phyloP scores from a whole-genome alignment of 2,329 filamentous ascomycete species.

The Venturia pyrina region DNA sequence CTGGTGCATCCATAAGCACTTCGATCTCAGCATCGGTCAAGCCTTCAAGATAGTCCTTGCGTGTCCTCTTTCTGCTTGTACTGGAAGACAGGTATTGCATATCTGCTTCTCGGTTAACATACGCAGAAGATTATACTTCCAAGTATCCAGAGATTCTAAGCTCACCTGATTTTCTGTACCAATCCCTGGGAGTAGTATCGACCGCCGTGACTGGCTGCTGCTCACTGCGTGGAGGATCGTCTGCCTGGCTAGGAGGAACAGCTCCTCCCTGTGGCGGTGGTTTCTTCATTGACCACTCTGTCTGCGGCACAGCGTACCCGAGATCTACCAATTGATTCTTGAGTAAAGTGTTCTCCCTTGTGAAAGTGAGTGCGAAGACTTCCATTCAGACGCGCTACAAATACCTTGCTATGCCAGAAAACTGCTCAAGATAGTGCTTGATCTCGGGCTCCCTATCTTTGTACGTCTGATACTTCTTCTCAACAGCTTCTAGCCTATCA shows the following conservation, averaged over 20 bases:
- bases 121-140: background rate
- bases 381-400: constrained; percentile 6
- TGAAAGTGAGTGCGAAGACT: constrained; percentile 14
- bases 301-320: constrained; percentile 21
- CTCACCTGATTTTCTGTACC: background rate
- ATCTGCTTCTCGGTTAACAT: background rate
- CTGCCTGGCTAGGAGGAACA: background rate
- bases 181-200: background rate
- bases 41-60: constrained; percentile 8
- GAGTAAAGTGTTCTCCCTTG: constrained; percentile 20
- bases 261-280: background rate
- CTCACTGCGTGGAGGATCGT: background rate
- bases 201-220: background rate
- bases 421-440: constrained; percentile 26
- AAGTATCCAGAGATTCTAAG: background rate
- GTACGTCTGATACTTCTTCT: constrained; percentile 21
- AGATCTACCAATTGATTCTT: constrained; percentile 19
- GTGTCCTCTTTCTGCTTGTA: constrained; percentile 9
- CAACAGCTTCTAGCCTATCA: constrained; percentile 14
- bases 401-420: constrained; percentile 24
- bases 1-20: background rate
- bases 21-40: background rate
- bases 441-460: constrained; percentile 23
- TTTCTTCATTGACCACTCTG: constrained; percentile 12
- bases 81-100: background rate